These are phyloP conservation scores for Yamadazyma pseudoaaseri DNA, from an alignment of 1,139 yeast species.

Conservation along the genomic window DNA sequence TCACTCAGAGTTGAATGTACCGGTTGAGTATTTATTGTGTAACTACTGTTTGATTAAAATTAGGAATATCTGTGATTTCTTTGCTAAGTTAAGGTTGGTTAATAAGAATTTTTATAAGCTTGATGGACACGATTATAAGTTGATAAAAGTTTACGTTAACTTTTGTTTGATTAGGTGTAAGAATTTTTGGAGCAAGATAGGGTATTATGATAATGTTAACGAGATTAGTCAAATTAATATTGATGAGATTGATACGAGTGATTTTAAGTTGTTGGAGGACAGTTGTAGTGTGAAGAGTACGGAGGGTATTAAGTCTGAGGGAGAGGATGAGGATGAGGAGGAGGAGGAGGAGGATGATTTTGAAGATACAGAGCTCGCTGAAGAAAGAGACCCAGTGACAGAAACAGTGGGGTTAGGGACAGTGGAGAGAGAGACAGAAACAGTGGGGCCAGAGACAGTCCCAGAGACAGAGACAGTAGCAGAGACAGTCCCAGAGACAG, in stretches of 20 bases:
- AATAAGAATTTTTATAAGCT: constrained; percentile 43
- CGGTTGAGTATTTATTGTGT: constrained; percentile 68
- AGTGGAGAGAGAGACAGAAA: not conserved
- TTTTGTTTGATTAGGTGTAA: constrained; percentile 35
- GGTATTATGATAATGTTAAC: constrained; percentile 54
- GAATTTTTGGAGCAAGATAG: constrained; percentile 84
- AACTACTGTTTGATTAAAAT: constrained; percentile 77
- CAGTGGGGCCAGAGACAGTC: constrained; percentile 2
- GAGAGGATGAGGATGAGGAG: too few relatives aligned
- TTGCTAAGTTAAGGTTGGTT: constrained; percentile 68
- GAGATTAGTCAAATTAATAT: constrained; percentile 30
- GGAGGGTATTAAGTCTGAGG: constrained; percentile 13
- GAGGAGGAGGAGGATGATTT: not conserved
- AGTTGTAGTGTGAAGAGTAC: constrained; percentile 7
- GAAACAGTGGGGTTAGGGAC: not conserved
- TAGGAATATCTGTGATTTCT: constrained; percentile 76
- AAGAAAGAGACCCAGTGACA: too few relatives aligned
- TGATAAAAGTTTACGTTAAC: constrained; percentile 26
- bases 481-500: too few relatives aligned
- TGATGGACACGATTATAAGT: constrained; percentile 24
- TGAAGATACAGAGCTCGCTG: too few relatives aligned
- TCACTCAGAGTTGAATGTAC: constrained; percentile 24
- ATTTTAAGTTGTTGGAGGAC: constrained; percentile 18
- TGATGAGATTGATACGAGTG: constrained; percentile 26
- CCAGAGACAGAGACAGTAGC: too few relatives aligned